Conservation (phyloP, 495 filamentous ascomycete species). For the Glonium stellatum region DNA sequence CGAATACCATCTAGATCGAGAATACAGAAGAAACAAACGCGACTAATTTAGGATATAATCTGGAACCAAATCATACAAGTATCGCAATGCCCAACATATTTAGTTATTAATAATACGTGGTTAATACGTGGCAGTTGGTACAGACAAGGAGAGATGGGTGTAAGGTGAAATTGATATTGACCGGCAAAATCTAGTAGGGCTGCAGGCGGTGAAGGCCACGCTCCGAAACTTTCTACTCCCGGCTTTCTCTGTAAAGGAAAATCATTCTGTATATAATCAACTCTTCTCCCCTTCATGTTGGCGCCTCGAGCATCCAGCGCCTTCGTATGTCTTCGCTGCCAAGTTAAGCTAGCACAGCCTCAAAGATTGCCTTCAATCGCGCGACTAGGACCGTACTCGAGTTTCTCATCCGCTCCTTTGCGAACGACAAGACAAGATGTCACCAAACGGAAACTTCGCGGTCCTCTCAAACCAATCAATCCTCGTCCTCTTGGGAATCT, state of each 20-base stretch:
- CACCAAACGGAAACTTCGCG: not conserved
- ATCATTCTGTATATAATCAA: not conserved
- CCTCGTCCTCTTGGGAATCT: slow-evolving; percentile 9
- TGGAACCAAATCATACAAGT: too few species aligned
- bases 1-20: too few species aligned
- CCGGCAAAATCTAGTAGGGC: too few species aligned
- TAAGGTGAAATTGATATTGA: too few species aligned
- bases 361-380: not conserved
- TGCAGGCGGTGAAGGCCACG: slow-evolving; percentile 5
- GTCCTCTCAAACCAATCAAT: not conserved
- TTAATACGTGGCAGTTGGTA: not conserved
- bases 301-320: slow-evolving; percentile 24
- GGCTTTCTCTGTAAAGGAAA: not conserved
- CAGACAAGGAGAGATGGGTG: too few species aligned
- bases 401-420: slow-evolving; percentile 16
- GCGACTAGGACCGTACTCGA: not conserved
- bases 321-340: slow-evolving; percentile 27
- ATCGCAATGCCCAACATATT: too few species aligned
- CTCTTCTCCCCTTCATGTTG: slow-evolving; percentile 18
- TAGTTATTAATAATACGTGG: too few species aligned
- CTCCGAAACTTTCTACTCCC: not conserved
- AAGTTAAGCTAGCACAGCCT: slow-evolving; percentile 10
- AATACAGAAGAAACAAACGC: too few species aligned
- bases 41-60: too few species aligned
- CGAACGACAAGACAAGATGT: slow-evolving; percentile 6